A percentile compares a stretch with the other conserved stretches of the same genome.
These are phyloP conservation scores for Wickerhamomyces sp. DNA, from an alignment of 1,139 yeast genomes.

Conservation along the genomic window DNA sequence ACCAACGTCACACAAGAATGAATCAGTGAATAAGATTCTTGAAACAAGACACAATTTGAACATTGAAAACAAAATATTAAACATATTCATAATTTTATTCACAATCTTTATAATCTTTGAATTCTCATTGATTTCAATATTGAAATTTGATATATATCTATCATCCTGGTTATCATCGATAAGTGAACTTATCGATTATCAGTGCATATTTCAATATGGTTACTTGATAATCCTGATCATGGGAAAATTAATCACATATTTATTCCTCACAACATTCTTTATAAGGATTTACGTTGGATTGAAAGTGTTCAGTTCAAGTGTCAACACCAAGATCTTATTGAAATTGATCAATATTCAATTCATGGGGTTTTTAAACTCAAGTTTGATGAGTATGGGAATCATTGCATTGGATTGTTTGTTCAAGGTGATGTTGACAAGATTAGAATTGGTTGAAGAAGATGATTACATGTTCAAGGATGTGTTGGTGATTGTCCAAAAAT, in stretches of 20 bases:
- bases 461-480: constrained; percentile 2
- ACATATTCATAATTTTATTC: constrained; percentile 16
- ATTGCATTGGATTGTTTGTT: constrained; percentile 3
- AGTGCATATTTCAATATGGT: constrained; percentile 11
- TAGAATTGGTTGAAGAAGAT: constrained; percentile 1
- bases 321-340: constrained; percentile 14
- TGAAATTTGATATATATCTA: constrained; percentile 12
- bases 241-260: constrained; percentile 17
- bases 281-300: constrained; percentile 20
- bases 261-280: constrained; percentile 14
- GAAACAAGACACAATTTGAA: constrained; percentile 12
- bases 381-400: constrained; percentile 3
- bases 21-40: constrained; percentile 11
- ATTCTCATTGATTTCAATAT: constrained; percentile 12
- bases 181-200: constrained; percentile 1
- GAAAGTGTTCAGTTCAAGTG: constrained; percentile 11
- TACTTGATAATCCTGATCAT: constrained; percentile 11
- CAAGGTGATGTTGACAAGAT: neutral
- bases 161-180: constrained; percentile 1
- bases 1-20: constrained; percentile 1
- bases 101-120: constrained; percentile 16
- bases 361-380: constrained; percentile 13
- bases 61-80: constrained; percentile 19
- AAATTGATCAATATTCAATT: constrained; percentile 20
- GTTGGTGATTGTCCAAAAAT: constrained; percentile 1